Base-by-base conservation (phyloP, 176 grass and related monocot genomes). In the Juncus inflexus region DNA sequence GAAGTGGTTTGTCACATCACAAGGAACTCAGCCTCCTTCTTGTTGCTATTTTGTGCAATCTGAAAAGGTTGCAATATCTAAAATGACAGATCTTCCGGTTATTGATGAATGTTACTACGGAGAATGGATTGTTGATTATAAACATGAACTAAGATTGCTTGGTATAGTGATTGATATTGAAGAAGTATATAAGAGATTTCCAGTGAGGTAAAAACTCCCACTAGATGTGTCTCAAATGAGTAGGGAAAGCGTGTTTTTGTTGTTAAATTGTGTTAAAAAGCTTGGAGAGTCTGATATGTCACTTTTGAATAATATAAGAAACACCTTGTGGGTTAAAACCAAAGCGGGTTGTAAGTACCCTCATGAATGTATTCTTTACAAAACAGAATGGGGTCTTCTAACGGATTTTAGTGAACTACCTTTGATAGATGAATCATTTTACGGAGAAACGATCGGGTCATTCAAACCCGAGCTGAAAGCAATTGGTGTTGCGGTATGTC, bases 31-130 rank as follows among this genome's bases (percentile, higher is more conserved):
- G 60, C 69, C 39, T 0, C 73, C 86, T 9, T 49, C 14, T 3
- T 40, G 55, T 40, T 84, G 77, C 3, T 56, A 83, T 42, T 42
- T 89, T 37, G 53, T 70, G 38, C 61, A 40, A 62, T 72, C 74
- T 40, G 74, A 78, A 41, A 74, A 75, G 73, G 50, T 3, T 55
- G 7, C 52, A 4, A 41, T 70, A 13, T 77, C 62, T 3, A n/a
- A 75, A 40, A 58, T 89, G 3, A 89, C 77, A 28, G 51, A 13
- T 75, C 76, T 84, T 28, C 69, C 77, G 47, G 67, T 81, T 19
- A 67, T 89, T 15, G 81, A 89, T 60, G 60, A 39, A 2, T 11
- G 58, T 12, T 84, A 69, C 19, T 84, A 84, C 47, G 77, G 81
- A 3, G n/a, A 63, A 36, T 60, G 55, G 16, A 81, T 89, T 43